These are phyloP conservation scores for Capronia epimyces DNA, from an alignment of 2,329 filamentous ascomycete species.

Conservation along the genomic window DNA sequence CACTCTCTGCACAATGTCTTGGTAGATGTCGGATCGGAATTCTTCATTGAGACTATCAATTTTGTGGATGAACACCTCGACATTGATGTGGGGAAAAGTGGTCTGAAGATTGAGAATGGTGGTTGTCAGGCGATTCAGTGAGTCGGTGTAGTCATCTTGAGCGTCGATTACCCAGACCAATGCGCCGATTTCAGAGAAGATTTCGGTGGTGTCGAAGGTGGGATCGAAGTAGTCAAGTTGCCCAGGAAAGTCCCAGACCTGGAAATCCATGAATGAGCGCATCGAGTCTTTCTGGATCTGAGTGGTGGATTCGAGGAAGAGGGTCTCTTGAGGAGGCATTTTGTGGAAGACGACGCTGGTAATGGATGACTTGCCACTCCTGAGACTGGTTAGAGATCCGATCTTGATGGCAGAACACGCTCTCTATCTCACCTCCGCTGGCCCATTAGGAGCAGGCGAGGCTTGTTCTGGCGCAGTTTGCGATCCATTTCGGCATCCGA, in stretches of 20 bases:
- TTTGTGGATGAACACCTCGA: slow-evolving; percentile 98
- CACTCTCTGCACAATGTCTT: slow-evolving; percentile 92
- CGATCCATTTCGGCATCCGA: slow-evolving; percentile 18
- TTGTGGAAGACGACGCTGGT: slow-evolving; percentile 99
- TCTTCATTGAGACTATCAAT: slow-evolving; percentile 96
- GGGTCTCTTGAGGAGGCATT: slow-evolving; percentile 86
- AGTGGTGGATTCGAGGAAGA: slow-evolving; percentile 92
- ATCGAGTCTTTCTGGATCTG: slow-evolving; percentile 91
- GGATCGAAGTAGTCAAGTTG: slow-evolving; percentile 90
- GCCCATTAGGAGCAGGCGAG: slow-evolving; percentile 86
- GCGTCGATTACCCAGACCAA: slow-evolving; percentile 98
- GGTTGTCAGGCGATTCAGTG: slow-evolving; percentile 76
- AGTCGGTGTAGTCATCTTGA: slow-evolving; percentile 94
- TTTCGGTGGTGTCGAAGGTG: slow-evolving; percentile 73
- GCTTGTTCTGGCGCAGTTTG: slow-evolving; percentile 60
- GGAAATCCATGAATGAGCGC: slow-evolving; percentile 98
- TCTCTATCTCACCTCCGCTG: slow-evolving; percentile 70
- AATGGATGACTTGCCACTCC: slow-evolving; percentile 97
- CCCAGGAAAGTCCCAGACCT: slow-evolving; percentile 95
- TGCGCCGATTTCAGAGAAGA: slow-evolving; percentile 90
- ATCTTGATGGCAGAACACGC: neutral
- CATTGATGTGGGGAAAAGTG: slow-evolving; percentile 86
- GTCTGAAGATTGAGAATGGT: slow-evolving; percentile 87
- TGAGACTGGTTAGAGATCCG: slow-evolving; percentile 37
- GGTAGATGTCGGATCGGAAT: slow-evolving; percentile 91